Base-by-base conservation (phyloP, 2,329 filamentous ascomycete genomes). In the Colletotrichum liriopes region DNA sequence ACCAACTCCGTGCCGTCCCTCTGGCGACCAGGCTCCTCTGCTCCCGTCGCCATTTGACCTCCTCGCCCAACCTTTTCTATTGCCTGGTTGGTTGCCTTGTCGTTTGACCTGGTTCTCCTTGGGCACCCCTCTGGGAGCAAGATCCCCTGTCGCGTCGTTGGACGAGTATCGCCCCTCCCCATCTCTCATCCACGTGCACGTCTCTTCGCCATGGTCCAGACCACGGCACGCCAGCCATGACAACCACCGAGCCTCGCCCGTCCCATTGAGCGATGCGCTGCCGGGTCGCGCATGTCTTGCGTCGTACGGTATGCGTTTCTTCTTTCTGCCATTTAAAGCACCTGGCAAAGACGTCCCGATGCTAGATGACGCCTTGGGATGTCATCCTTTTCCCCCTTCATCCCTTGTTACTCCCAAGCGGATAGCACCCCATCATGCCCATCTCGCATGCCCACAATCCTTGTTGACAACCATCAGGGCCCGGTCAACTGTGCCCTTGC, bases 401-500 rank as follows among this genome's bases (percentile, higher is more conserved):
- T 47, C 20, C 58, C 58, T 26, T 26, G 32, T 61, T 47, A 14
- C 20, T 49, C 8, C n/a, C 29, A 62, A 37, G 29, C 43, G 14
- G n/a, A 49, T 29, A 39, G 20, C 16, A 29, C n/a, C 45, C 32
- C 43, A 23, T 55, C 52, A 7, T n/a, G 52, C 9, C 59, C 59
- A 49, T 20, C 32, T 37, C n/a, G 45, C 45, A 62, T 51, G 23
- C 23, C 16, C 60, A 12, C 23, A 52, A 6, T 45, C 45, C 5
- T 51, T 23, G 47, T 32, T 23, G 12, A 55, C 39, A 39, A 55
- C 16, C 9, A 29, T 20, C 49, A 55, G 29, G 60, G 18, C 47
- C 59, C 29, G 26, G 49, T 52, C 63, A 51, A 54, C 56, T 41
- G 43, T 71, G n/a, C 39, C 41, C 55, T 61, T 37, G 54, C 23